phyloP scores from a whole-genome alignment of 768 basidiomycete genomes.

The Naganishia onofrii region DNA sequence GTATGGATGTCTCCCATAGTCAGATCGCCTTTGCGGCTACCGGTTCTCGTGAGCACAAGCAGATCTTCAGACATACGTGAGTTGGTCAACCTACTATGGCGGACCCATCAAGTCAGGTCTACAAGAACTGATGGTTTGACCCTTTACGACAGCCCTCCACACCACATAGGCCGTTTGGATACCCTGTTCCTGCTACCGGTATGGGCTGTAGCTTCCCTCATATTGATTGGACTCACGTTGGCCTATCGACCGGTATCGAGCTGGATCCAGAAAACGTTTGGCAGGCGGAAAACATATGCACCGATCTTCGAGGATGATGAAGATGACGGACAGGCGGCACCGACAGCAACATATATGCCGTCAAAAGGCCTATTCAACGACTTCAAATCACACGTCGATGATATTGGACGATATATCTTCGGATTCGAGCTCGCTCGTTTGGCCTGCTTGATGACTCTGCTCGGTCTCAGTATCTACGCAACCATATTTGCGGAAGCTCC shows the following conservation, averaged over 20 bases:
- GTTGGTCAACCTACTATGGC: background rate
- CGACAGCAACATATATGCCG: conserved; percentile 35
- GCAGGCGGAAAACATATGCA: conserved; percentile 4
- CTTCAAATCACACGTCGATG: conserved; percentile 15
- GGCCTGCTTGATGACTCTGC: conserved; percentile 56
- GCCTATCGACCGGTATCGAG: background rate
- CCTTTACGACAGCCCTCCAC: background rate
- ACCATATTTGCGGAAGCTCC: conserved; percentile 54
- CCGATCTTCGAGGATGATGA: conserved; percentile 32
- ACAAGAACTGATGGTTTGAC: background rate
- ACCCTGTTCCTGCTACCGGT: conserved; percentile 16
- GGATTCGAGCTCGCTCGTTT: conserved; percentile 57
- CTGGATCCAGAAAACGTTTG: conserved; percentile 7
- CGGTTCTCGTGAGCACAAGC: conserved; percentile 13
- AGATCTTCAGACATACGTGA: conserved; percentile 17
- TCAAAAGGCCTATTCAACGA: conserved; percentile 43
- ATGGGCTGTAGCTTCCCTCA: background rate
- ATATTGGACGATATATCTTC: conserved; percentile 54
- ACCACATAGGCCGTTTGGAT: conserved; percentile 18
- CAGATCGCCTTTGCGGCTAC: conserved; percentile 15
- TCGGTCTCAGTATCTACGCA: conserved; percentile 58
- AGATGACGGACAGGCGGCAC: conserved; percentile 12
- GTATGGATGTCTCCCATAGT: background rate
- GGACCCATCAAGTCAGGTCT: background rate
- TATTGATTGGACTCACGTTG: conserved; percentile 1